These are phyloP conservation scores for Myriosclerotinia scirpicola DNA, from an alignment of 2,329 filamentous ascomycete genomes.

Conservation along the genomic window DNA sequence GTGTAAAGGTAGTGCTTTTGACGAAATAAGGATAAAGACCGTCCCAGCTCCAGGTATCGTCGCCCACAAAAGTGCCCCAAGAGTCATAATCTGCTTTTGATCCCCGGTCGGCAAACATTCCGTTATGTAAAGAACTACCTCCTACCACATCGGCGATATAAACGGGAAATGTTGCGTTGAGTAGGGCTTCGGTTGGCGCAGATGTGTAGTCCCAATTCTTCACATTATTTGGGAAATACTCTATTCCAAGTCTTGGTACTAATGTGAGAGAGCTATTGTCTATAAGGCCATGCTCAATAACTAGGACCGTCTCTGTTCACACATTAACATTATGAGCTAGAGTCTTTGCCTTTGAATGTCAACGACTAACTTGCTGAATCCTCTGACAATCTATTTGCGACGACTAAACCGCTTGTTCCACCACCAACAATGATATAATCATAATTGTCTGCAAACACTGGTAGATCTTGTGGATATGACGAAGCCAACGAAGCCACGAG, in stretches of 20 bases:
- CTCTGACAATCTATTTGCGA: constrained; percentile 45
- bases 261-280: constrained; percentile 18
- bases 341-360: neutral
- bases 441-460: constrained; percentile 17
- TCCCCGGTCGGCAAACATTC: constrained; percentile 38
- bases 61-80: constrained; percentile 44
- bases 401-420: constrained; percentile 29
- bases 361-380: constrained; percentile 34
- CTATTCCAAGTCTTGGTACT: constrained; percentile 14
- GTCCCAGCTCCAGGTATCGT: constrained; percentile 43
- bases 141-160: constrained; percentile 36
- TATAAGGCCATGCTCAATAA: constrained; percentile 15
- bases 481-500: neutral
- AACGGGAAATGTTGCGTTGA: neutral
- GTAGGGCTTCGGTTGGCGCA: neutral
- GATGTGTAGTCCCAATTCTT: constrained; percentile 17
- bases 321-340: neutral
- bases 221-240: constrained; percentile 16
- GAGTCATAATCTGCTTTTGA: constrained; percentile 39
- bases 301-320: constrained; percentile 14
- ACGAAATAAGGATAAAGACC: constrained; percentile 44
- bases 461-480: neutral
- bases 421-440: constrained; percentile 18
- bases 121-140: constrained; percentile 46
- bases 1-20: constrained; percentile 32